Conservation (phyloP, 1,139 yeast species). For the Kluyveromyces sp. region DNA sequence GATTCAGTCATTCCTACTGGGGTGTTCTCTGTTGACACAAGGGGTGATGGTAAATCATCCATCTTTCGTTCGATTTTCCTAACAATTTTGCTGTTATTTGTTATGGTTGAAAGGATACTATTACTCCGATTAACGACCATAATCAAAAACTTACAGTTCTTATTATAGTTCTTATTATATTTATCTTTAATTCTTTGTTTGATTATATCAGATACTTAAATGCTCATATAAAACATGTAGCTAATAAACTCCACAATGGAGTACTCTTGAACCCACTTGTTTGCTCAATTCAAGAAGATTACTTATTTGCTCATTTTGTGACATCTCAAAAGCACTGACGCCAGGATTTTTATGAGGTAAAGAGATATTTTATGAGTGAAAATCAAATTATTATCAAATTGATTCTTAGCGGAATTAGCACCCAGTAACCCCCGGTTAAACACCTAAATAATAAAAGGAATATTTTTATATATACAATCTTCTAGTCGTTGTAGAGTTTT, state of each 20-base stretch:
- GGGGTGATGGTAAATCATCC: conserved; percentile 2
- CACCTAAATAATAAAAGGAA: too few relatives aligned
- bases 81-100: not conserved
- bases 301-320: conserved; percentile 7
- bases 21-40: not conserved
- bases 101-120: not conserved
- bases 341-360: not conserved
- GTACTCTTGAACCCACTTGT: too few relatives aligned
- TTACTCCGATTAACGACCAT: not conserved
- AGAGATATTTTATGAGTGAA: not conserved
- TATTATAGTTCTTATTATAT: too few relatives aligned
- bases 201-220: too few relatives aligned
- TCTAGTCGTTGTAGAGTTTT: too few relatives aligned
- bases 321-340: conserved; percentile 2
- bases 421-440: too few relatives aligned
- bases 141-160: too few relatives aligned
- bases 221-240: too few relatives aligned
- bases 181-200: not conserved
- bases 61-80: not conserved
- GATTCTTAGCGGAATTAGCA: too few relatives aligned
- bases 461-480: too few relatives aligned
- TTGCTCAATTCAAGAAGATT: too few relatives aligned
- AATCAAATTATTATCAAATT: not conserved
- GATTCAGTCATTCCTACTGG: not conserved
- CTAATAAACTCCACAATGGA: too few relatives aligned